Percentiles rank a stretch among this genome's conserved stretches.
Conservation (phyloP, 192 early-diverging fungal species). For the Dispira simplex region DNA sequence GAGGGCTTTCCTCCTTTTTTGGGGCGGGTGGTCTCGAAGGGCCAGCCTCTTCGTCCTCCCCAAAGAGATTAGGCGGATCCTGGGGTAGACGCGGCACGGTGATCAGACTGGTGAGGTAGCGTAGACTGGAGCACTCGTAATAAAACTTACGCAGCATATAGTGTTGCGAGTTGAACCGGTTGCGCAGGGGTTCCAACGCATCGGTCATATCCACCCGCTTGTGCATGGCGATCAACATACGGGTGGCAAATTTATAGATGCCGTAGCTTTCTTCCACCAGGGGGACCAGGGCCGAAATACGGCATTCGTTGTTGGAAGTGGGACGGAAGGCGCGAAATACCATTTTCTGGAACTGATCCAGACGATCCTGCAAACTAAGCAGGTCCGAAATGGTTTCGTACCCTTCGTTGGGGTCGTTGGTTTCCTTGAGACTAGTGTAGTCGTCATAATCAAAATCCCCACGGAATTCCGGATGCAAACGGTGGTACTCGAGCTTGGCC, state of each 20-base stretch:
- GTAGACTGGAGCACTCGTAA: conserved; percentile 71
- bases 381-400: conserved; percentile 95
- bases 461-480: conserved; percentile 79
- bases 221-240: conserved; percentile 95
- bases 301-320: conserved; percentile 81
- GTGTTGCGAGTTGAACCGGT: conserved; percentile 74
- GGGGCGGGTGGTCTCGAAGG: conserved; percentile 43
- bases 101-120: conserved; percentile 88
- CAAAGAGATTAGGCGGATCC: conserved; percentile 71
- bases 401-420: conserved; percentile 98
- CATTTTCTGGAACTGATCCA: conserved; percentile 81
- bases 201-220: conserved; percentile 39
- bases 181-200: conserved; percentile 74
- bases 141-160: conserved; percentile 83
- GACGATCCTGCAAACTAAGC: conserved; percentile 78
- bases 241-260: conserved; percentile 90
- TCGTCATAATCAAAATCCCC: conserved; percentile 97
- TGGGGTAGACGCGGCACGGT: conserved; percentile 69
- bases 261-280: conserved; percentile 89
- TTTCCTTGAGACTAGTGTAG: conserved; percentile 81
- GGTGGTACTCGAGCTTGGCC: conserved; percentile 85
- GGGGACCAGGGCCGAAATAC: conserved; percentile 91
- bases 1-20: conserved; percentile 18
- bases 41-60: conserved; percentile 36
- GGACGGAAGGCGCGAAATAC: conserved; percentile 73